Conservation (phyloP, 2,329 filamentous ascomycete genomes). For the Epichloe glyceriae region DNA sequence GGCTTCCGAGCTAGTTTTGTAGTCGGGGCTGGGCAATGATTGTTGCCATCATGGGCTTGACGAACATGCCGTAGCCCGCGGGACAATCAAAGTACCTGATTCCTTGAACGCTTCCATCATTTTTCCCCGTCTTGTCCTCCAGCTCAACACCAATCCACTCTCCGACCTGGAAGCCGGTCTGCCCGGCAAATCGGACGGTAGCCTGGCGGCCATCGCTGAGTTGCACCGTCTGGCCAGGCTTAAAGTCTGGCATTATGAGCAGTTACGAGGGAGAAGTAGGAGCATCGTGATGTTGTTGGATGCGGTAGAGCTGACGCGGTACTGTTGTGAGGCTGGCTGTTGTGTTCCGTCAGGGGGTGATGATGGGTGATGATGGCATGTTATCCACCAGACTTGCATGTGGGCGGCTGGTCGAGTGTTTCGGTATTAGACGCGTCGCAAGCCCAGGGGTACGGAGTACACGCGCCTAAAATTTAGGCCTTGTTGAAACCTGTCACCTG, state of each 20-base stretch:
- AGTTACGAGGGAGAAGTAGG: constrained; percentile 11
- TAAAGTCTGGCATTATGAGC: constrained; percentile 42
- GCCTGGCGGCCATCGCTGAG: constrained; percentile 67
- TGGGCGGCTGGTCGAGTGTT: background rate
- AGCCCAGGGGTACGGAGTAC: no score
- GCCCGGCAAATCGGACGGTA: constrained; percentile 68
- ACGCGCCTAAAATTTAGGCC: no score
- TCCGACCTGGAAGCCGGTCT: constrained; percentile 66
- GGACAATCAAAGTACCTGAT: constrained; percentile 79
- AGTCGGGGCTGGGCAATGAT: constrained; percentile 38
- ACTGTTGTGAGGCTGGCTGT: background rate
- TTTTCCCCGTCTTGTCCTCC: constrained; percentile 72
- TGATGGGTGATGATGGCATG: background rate
- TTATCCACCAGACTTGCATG: background rate
- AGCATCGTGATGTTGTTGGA: constrained; percentile 18
- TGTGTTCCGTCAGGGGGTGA: background rate
- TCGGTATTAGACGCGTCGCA: no score
- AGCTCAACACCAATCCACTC: constrained; percentile 88
- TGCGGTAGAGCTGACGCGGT: background rate
- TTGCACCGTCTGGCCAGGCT: constrained; percentile 61
- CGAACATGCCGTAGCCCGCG: constrained; percentile 70
- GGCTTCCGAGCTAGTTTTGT: constrained; percentile 25
- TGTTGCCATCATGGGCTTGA: constrained; percentile 57
- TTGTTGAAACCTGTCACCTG: no score
- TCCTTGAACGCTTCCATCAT: constrained; percentile 83